Base-by-base conservation (phyloP, 2,329 filamentous ascomycete species). In the Microsporum ferrugineum region DNA sequence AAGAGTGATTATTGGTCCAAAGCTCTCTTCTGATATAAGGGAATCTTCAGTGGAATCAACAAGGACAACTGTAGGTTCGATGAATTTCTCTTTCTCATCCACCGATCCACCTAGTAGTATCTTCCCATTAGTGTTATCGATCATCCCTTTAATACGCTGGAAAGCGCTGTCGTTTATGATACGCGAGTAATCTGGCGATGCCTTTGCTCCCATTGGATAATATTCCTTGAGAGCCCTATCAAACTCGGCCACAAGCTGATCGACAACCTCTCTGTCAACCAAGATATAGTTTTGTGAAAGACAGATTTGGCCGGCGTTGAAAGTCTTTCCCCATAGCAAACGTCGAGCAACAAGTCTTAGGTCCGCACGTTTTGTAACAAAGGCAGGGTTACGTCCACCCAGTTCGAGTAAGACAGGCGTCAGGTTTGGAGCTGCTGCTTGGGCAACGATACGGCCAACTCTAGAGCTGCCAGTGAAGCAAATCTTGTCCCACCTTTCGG, bases 401-500 rank as follows among this genome's bases (percentile, higher is more conserved):
- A 99, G 84, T 78, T 99, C 94, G 56, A 97, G 84, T 7, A 86
- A 83, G 27, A 95, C 86, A 0, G 94, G 94, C 0, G 94, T 97
- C 63, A 96, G 80, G 41, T 89, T 87, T 71, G 90, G 84, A 63
- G 94, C 92, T 0, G 92, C 94, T 73, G 95, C 96, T 73, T 91
- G 86, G 56, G 89, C 84, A 59, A 97, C 86, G 69, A 97, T 91
- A 71, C 87, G 90, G 70, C 89, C 94, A 17, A 96, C 90, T 33
- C 72, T 77, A 59, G 82, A 81, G 68, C 85, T 86, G 60, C 94
- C 94, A 0, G 94, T 99, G 78, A 96, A 99, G 79, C 94, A 91
- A 70, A 99, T 95, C 82, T 96, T 97, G 77, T 95, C 91, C 87
- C 91, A 99, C 74, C 92, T 92, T 77, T 91, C 84, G 62, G 92